Evolutionary conservation across 2,329 filamentous ascomycete species (phyloP), one percentile per base, ranked within the genome.

Genomic region (Trichoderma cornu-damae): DNA sequence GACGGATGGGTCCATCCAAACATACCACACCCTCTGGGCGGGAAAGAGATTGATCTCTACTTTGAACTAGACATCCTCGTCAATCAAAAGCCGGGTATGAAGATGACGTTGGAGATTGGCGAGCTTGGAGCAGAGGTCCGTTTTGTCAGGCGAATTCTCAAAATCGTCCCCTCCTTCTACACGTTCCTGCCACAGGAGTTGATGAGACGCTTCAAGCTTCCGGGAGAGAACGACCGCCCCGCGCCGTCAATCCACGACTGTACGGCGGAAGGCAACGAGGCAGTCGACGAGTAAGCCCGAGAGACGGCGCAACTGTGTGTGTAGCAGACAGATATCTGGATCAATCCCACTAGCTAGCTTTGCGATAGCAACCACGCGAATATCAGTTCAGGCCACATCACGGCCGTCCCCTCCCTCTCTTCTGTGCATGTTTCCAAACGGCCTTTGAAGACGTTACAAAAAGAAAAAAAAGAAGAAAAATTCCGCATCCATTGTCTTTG

Each of bases 161-260:
- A 76, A 0, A 67, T 86, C 9, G 79, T 81, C 57, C 83, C 83
- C 3, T 81, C 79, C 0, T 89, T 88, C 66, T 83, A 88, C 66
- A 79, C 76, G 0, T 82, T 83, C 57, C 72, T 91, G 24, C 79
- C 82, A 1, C 89, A 92, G 67, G 82, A 86, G 62, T 73, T 88
- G 62, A 88, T 92, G 85, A 64, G 77, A 20, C 70, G 77, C 16
- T 91, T 82, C 79, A 88, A 84, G 68, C 72, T 79, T 22, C 85
- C 86, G 0, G 66, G 67, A 2, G 64, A 63, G 1, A 74, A 74
- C 26, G 70, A 77, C 12, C 75, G 79, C 0, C 75, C 76, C 3
- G 72, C 75, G 2, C 77, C 74, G 3, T 81, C 77, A 1, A 69
- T 77, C 2, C 64, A 74, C 9, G 64, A 77, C 49, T 58, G 2